phyloP scores from a whole-genome alignment of 2,329 filamentous ascomycete species.

The Stemphylium beticola region DNA sequence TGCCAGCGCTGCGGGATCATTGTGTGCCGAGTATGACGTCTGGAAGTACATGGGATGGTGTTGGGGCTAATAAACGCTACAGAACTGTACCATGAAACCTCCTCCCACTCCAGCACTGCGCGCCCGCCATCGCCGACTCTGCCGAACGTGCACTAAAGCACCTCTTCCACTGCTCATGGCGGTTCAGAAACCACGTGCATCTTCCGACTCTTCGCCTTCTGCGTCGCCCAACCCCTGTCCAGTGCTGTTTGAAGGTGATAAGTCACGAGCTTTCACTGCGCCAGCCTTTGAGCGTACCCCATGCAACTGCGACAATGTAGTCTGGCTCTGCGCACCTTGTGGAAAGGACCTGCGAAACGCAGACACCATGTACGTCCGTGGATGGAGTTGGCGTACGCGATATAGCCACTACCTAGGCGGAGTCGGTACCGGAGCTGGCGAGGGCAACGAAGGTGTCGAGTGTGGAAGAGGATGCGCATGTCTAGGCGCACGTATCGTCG shows the following conservation, averaged over 20 bases:
- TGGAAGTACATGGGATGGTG: neutral
- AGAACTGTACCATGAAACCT: slow-evolving; percentile 92
- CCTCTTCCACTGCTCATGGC: slow-evolving; percentile 65
- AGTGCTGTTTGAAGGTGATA: slow-evolving; percentile 21
- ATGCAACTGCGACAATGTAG: slow-evolving; percentile 66
- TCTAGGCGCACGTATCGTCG: slow-evolving; percentile 75
- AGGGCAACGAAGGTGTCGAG: slow-evolving; percentile 85
- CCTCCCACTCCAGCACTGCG: slow-evolving; percentile 71
- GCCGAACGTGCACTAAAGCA: slow-evolving; percentile 73
- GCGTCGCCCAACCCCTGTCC: slow-evolving; percentile 29
- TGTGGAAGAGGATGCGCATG: slow-evolving; percentile 82
- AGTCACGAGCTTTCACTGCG: slow-evolving; percentile 48
- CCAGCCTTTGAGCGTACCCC: slow-evolving; percentile 60
- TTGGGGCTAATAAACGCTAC: slow-evolving; percentile 23
- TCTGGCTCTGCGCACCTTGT: slow-evolving; percentile 88
- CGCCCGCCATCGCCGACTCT: slow-evolving; percentile 81
- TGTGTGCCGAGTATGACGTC: slow-evolving; percentile 75
- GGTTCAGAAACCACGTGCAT: slow-evolving; percentile 26
- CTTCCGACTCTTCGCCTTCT: slow-evolving; percentile 28
- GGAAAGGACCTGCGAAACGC: slow-evolving; percentile 70
- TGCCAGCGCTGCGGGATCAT: slow-evolving; percentile 79
- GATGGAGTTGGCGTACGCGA: slow-evolving; percentile 88
- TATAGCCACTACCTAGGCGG: slow-evolving; percentile 81
- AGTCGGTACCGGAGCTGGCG: slow-evolving; percentile 84
- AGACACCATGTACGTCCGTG: slow-evolving; percentile 66